A percentile compares a stretch with the other conserved stretches of the same genome.
These are phyloP conservation scores for Xerocomus potaroensis DNA, from an alignment of 768 basidiomycete genomes.

Conservation along the genomic window DNA sequence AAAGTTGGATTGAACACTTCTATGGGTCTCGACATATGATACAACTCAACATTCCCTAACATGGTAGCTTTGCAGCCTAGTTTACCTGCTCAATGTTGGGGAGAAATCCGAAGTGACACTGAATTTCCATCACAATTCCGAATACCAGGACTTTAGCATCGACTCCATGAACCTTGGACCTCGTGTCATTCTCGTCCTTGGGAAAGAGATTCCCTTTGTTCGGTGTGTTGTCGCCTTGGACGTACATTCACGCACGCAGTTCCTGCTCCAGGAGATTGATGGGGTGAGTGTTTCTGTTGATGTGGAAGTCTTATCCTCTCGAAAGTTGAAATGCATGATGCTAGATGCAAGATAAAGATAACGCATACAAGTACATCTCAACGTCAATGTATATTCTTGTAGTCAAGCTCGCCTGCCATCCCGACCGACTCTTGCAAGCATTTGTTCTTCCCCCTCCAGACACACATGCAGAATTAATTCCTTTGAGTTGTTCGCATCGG, in stretches of 20 bases:
- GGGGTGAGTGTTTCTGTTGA: constrained; percentile 1
- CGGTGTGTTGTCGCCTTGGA: constrained; percentile 8
- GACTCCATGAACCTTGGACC: too few relatives aligned
- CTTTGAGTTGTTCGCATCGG: background rate
- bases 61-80: too few relatives aligned
- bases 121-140: too few relatives aligned
- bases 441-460: background rate
- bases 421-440: background rate
- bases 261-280: constrained; percentile 1
- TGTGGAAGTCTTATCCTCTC: background rate
- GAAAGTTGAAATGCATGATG: background rate
- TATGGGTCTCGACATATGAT: too few relatives aligned
- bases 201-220: background rate
- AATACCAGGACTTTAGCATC: too few relatives aligned
- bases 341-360: background rate
- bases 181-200: constrained; percentile 6
- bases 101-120: too few relatives aligned
- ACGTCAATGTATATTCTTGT: constrained; percentile 22
- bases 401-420: background rate
- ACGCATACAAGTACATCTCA: constrained; percentile 4
- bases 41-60: too few relatives aligned
- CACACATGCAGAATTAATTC: background rate
- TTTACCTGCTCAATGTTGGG: too few relatives aligned
- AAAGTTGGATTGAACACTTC: too few relatives aligned
- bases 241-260: constrained; percentile 5